These are phyloP conservation scores for Kwoniella dejecticola DNA, from an alignment of 768 basidiomycete genomes.

Conservation along the genomic window DNA sequence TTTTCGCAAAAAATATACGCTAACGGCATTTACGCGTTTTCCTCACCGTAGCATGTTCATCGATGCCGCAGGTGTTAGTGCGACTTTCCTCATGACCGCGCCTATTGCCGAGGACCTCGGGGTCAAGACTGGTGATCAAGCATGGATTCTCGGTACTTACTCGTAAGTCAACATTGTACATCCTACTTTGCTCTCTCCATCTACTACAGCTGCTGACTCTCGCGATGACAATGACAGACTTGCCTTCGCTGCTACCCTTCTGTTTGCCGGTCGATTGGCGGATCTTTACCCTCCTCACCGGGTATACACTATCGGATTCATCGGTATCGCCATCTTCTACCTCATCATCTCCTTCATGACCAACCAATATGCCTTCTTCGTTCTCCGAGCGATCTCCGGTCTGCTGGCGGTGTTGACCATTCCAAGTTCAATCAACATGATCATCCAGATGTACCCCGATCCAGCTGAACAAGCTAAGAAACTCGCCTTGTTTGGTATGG, in stretches of 20 bases:
- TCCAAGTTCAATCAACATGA: constrained; percentile 50
- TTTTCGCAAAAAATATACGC: neutral
- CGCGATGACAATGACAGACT: neutral
- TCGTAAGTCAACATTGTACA: constrained; percentile 20
- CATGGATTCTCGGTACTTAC: constrained; percentile 50
- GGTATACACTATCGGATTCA: constrained; percentile 51
- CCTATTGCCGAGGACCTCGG: constrained; percentile 44
- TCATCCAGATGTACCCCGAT: constrained; percentile 49
- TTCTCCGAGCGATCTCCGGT: constrained; percentile 49
- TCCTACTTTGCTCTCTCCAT: neutral
- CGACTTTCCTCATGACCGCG: constrained; percentile 51
- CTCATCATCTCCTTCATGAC: constrained; percentile 50
- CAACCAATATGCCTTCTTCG: constrained; percentile 48
- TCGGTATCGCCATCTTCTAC: constrained; percentile 49
- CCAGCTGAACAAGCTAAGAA: constrained; percentile 45
- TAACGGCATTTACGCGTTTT: neutral
- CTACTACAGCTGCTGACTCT: neutral
- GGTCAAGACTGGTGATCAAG: constrained; percentile 33
- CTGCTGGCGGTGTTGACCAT: constrained; percentile 50
- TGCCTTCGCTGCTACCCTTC: constrained; percentile 22
- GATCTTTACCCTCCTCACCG: constrained; percentile 47
- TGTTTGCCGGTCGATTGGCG: constrained; percentile 48
- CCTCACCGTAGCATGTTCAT: constrained; percentile 25
- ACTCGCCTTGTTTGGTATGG: constrained; percentile 50
- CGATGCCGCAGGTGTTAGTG: constrained; percentile 47